Percentiles rank a stretch among this genome's conserved stretches.
Evolutionary conservation across 768 basidiomycete species (phyloP).

Genomic region (Gymnopilus junonius): DNA sequence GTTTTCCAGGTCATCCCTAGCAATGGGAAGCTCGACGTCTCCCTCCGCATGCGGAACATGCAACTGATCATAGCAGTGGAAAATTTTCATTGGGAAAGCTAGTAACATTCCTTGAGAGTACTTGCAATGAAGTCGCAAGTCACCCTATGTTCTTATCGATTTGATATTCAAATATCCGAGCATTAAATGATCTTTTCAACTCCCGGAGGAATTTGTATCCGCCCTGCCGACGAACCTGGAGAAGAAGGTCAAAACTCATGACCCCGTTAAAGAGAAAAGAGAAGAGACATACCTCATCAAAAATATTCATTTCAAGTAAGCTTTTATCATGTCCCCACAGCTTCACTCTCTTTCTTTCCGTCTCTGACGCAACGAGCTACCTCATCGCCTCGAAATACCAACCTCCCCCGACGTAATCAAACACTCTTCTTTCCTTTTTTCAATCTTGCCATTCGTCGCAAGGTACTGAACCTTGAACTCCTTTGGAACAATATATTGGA

Average conservation of each 20-base stretch:
- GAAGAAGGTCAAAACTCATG: not conserved
- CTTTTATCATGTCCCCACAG: slow-evolving; percentile 84
- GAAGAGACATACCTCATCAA: slow-evolving; percentile 79
- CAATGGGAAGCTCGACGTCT: too few species aligned
- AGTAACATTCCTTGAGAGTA: too few species aligned
- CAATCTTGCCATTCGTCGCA: slow-evolving; percentile 48
- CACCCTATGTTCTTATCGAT: too few species aligned
- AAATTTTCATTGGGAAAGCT: not conserved
- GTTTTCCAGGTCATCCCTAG: too few species aligned
- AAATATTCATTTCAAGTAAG: slow-evolving; percentile 79
- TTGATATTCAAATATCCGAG: not conserved
- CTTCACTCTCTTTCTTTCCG: slow-evolving; percentile 72
- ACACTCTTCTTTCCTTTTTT: slow-evolving; percentile 58
- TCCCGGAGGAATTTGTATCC: slow-evolving; percentile 65
- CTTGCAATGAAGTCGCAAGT: too few species aligned
- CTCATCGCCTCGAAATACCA: slow-evolving; percentile 92
- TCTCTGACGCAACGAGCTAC: slow-evolving; percentile 79
- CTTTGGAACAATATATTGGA: slow-evolving; percentile 71
- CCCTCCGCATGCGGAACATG: too few species aligned
- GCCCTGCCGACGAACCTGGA: slow-evolving; percentile 69
- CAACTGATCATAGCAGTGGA: too few species aligned
- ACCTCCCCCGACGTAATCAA: slow-evolving; percentile 69
- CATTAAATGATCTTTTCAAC: slow-evolving; percentile 53
- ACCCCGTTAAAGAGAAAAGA: not conserved
- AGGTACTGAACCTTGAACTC: slow-evolving; percentile 69